Evolutionary conservation across 257 asterid species (phyloP).

Genomic region (Mitragyna speciosa): DNA sequence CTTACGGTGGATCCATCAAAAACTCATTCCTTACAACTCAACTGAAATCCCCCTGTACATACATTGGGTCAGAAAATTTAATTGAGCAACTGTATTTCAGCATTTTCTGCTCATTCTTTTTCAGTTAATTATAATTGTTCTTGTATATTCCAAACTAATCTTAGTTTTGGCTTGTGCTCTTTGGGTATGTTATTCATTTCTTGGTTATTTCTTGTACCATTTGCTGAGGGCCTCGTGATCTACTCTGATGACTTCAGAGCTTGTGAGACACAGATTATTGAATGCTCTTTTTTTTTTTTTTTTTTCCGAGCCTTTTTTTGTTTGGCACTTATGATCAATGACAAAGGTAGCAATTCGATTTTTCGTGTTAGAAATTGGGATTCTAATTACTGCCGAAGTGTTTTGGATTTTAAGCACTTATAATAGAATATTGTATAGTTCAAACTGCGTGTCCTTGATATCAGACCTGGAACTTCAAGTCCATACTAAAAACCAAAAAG

Average conservation of each 20-base stretch:
- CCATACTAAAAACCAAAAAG: too few species aligned
- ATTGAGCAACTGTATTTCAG: neutral
- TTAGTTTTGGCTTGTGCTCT: neutral
- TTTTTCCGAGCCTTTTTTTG: too few species aligned
- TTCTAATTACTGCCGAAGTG: too few species aligned
- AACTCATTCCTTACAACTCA: neutral
- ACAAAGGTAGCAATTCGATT: too few species aligned
- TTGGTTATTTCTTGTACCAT: neutral
- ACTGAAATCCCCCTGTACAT: neutral
- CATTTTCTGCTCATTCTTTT: neutral
- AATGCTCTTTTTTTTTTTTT: too few species aligned
- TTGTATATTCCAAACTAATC: neutral
- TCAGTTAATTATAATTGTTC: neutral
- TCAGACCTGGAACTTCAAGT: too few species aligned
- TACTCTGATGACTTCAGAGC: neutral
- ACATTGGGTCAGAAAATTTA: neutral
- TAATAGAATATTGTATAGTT: too few species aligned
- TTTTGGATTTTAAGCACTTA: too few species aligned
- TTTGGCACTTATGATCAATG: too few species aligned
- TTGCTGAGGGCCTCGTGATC: neutral
- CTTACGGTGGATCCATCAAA: neutral
- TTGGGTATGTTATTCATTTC: neutral
- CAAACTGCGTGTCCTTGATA: too few species aligned
- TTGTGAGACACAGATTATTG: too few species aligned
- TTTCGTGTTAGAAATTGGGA: too few species aligned